Evolutionary conservation across 2,329 filamentous ascomycete species (phyloP).

Genomic region (Emericellopsis cladophorae): DNA sequence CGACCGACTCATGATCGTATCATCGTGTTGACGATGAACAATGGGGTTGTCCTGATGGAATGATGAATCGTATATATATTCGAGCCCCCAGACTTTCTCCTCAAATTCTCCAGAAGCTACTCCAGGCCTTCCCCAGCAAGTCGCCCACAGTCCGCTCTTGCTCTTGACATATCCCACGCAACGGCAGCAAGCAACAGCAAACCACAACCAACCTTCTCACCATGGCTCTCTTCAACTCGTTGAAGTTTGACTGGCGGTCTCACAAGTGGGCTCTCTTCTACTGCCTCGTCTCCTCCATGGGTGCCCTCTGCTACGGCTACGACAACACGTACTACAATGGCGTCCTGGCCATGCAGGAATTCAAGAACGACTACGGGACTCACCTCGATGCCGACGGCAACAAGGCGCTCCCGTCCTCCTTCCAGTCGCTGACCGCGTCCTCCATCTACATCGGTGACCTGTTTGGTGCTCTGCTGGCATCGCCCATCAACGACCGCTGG

Average conservation of each 20-base stretch:
- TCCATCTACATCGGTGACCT: conserved; percentile 26
- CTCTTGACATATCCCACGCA: no score
- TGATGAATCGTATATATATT: conserved; percentile 3
- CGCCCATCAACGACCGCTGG: conserved; percentile 21
- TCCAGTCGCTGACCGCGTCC: conserved; percentile 19
- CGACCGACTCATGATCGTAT: no score
- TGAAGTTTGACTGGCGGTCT: conserved; percentile 5
- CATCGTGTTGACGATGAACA: no score
- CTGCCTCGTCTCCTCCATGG: conserved; percentile 13
- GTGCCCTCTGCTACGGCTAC: conserved; percentile 8
- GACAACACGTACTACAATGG: conserved; percentile 13
- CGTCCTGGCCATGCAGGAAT: conserved; percentile 13
- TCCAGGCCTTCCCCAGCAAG: conserved; percentile 4
- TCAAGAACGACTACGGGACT: conserved; percentile 13
- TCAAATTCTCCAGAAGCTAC: conserved; percentile 2
- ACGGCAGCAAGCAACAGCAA: no score
- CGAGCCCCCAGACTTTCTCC: conserved; percentile 4
- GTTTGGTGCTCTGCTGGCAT: conserved; percentile 17
- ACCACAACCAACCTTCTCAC: neutral
- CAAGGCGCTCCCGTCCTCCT: conserved; percentile 10
- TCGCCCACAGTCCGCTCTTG: neutral
- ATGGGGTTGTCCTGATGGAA: neutral
- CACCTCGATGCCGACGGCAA: conserved; percentile 7
- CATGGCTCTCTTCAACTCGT: conserved; percentile 3
- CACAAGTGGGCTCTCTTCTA: conserved; percentile 14